A percentile compares a stretch with the other conserved stretches of the same genome.
Conservation (phyloP, 805 yeast genomes). For the Sungouiella thailandica region DNA sequence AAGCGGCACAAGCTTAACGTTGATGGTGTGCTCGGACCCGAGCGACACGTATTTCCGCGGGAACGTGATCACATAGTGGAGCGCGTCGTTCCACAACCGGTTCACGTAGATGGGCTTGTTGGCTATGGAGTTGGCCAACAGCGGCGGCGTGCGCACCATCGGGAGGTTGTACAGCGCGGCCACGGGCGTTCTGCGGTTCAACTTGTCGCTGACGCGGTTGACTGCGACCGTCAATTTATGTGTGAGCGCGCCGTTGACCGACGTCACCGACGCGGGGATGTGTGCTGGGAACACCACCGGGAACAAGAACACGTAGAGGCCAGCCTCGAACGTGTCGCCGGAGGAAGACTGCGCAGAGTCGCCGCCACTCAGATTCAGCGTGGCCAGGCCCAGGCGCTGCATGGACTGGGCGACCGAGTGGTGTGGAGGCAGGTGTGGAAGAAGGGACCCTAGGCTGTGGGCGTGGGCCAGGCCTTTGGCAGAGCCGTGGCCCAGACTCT, state of each 20-base stretch:
- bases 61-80: slow-evolving; percentile 66
- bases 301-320: slow-evolving; percentile 62
- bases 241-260: slow-evolving; percentile 45
- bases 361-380: not conserved
- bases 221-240: slow-evolving; percentile 41
- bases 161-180: slow-evolving; percentile 36
- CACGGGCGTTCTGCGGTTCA: slow-evolving; percentile 31
- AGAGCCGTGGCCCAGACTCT: too few species aligned
- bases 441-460: too few species aligned
- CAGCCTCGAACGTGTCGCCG: slow-evolving; percentile 19
- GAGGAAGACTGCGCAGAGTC: not conserved
- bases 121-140: slow-evolving; percentile 50
- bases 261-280: slow-evolving; percentile 56
- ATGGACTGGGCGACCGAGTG: slow-evolving; percentile 1
- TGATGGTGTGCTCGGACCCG: slow-evolving; percentile 55
- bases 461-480: too few species aligned
- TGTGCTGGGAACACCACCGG: slow-evolving; percentile 59
- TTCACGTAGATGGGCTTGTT: slow-evolving; percentile 76
- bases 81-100: slow-evolving; percentile 66
- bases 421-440: too few species aligned
- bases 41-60: slow-evolving; percentile 66
- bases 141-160: slow-evolving; percentile 51
- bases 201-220: slow-evolving; percentile 31
- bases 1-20: slow-evolving; percentile 62
- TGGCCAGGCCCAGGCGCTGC: not conserved